Conservation (phyloP, 495 filamentous ascomycete species). For the Sphaerosporella brunnea region DNA sequence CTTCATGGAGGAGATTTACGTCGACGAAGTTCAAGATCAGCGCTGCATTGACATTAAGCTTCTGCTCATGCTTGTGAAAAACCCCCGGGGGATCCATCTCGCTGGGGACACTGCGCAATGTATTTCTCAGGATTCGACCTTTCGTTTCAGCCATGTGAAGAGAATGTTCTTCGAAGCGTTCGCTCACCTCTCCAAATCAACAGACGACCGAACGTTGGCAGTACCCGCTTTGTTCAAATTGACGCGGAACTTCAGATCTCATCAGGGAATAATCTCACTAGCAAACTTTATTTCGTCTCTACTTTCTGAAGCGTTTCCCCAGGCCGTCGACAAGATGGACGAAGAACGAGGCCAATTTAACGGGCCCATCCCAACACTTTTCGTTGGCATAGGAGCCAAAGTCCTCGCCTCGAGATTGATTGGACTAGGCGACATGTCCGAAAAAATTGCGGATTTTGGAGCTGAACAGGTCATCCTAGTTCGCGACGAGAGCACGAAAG, state of each 20-base stretch:
- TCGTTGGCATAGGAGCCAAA: slow-evolving; percentile 25
- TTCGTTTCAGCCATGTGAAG: slow-evolving; percentile 31
- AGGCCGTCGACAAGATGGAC: slow-evolving; percentile 29
- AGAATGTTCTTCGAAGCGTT: slow-evolving; percentile 28
- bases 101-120: slow-evolving; percentile 33
- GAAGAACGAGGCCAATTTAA: slow-evolving; percentile 28
- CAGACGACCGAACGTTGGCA: slow-evolving; percentile 14
- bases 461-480: slow-evolving; percentile 33
- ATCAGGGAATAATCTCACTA: slow-evolving; percentile 31
- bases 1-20: slow-evolving; percentile 31
- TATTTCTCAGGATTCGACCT: slow-evolving; percentile 32
- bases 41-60: slow-evolving; percentile 28
- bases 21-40: slow-evolving; percentile 33
- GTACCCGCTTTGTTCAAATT: slow-evolving; percentile 25
- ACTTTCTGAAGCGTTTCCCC: slow-evolving; percentile 25
- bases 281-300: slow-evolving; percentile 19
- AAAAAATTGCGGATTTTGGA: slow-evolving; percentile 27
- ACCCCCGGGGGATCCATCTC: slow-evolving; percentile 29
- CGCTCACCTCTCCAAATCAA: slow-evolving; percentile 2
- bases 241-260: slow-evolving; percentile 31
- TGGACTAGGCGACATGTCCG: slow-evolving; percentile 21
- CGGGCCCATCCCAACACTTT: slow-evolving; percentile 30
- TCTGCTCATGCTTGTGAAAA: slow-evolving; percentile 26
- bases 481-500: slow-evolving; percentile 27
- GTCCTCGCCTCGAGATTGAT: slow-evolving; percentile 24